Conservation (phyloP, 768 basidiomycete genomes). For the Dictyophora rubrovolvata region DNA sequence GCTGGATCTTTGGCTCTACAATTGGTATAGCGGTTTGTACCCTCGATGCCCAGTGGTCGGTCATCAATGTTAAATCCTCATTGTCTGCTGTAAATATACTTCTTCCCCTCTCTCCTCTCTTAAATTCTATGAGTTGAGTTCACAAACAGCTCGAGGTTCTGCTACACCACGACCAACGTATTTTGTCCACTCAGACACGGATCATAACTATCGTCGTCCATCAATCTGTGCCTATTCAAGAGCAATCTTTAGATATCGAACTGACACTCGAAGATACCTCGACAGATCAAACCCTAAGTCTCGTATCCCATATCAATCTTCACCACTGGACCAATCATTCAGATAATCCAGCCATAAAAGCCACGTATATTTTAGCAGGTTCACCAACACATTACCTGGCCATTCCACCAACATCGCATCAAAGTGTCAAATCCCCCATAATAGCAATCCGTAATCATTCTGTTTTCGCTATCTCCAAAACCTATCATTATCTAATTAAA, state of each 20-base stretch:
- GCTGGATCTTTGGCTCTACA: conserved; percentile 62
- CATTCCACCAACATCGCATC: conserved; percentile 39
- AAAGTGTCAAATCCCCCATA: conserved; percentile 34
- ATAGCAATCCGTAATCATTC: conserved; percentile 48
- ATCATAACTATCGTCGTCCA: conserved; percentile 42
- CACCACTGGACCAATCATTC: neutral
- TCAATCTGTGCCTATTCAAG: neutral
- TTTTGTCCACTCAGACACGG: conserved; percentile 57
- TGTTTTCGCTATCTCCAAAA: conserved; percentile 8
- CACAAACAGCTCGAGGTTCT: conserved; percentile 13
- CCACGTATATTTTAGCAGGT: conserved; percentile 47
- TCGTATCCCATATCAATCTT: neutral
- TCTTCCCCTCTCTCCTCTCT: neutral
- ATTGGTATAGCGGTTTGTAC: conserved; percentile 56
- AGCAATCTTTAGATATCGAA: neutral
- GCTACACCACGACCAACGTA: conserved; percentile 20
- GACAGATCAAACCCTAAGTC: neutral
- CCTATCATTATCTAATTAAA: conserved; percentile 16
- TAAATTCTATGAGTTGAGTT: neutral
- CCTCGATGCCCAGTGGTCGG: conserved; percentile 45
- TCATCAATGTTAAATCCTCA: conserved; percentile 20
- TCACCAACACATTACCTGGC: conserved; percentile 49
- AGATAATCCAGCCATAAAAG: conserved; percentile 30
- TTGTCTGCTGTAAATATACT: neutral
- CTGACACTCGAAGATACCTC: neutral